A percentile compares a stretch with the other conserved stretches of the same genome.
Conservation (phyloP, 2,329 filamentous ascomycete genomes). For the Alternaria sp. region DNA sequence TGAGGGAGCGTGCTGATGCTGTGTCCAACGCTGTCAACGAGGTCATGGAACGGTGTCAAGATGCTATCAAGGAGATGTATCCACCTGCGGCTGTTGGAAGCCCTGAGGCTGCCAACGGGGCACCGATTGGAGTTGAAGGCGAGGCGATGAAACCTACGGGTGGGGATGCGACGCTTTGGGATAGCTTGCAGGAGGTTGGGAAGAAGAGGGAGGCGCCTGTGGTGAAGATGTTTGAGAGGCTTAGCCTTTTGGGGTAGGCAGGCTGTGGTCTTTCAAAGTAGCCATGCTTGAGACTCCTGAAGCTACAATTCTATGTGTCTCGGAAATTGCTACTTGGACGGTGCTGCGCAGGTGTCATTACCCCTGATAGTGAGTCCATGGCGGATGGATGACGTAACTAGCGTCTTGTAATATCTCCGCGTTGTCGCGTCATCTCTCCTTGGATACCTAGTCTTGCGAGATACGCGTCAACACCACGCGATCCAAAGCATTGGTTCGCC, state of each 20-base stretch:
- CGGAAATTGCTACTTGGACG: not conserved
- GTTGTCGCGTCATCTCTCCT: not conserved
- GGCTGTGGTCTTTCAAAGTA: too few relatives aligned
- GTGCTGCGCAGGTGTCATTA: not conserved
- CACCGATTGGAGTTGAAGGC: conserved; percentile 13
- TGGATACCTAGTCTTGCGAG: too few relatives aligned
- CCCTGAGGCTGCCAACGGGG: not conserved
- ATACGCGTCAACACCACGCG: not conserved
- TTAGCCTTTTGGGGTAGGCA: conserved; percentile 42
- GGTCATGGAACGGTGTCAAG: conserved; percentile 72
- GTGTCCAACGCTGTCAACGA: conserved; percentile 77
- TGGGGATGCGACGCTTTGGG: conserved; percentile 55
- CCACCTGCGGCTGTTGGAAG: not conserved
- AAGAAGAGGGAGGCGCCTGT: conserved; percentile 57
- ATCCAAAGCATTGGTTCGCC: not conserved
- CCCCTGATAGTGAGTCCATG: not conserved
- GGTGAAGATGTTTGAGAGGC: conserved; percentile 59
- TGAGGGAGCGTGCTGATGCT: conserved; percentile 85
- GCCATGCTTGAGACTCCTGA: not conserved
- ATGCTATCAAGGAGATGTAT: conserved; percentile 66
- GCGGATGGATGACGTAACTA: not conserved
- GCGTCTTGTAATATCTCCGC: not conserved
- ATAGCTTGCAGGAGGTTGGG: conserved; percentile 49
- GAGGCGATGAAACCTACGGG: conserved; percentile 47
- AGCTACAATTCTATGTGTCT: not conserved